Base-by-base conservation (phyloP, 1,284 basidiomycete species). In the Takashimella koratensis region DNA sequence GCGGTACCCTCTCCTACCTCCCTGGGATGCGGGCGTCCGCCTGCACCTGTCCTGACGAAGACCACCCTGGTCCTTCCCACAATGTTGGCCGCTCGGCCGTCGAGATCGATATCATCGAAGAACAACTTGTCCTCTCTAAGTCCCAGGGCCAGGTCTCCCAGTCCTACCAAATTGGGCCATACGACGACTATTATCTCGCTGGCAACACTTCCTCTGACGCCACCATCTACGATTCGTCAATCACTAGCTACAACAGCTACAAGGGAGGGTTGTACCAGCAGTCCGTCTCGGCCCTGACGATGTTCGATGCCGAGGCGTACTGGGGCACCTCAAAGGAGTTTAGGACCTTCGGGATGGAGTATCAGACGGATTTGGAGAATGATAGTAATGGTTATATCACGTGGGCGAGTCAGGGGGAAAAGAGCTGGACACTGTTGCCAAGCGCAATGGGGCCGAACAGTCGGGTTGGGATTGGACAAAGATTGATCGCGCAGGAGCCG, bases 401-500 rank as follows among this genome's bases (percentile, higher is more conserved):
- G 2, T 88, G 86, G 86, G 78, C 81, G 54, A 78, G 81, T 5
- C 78, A 83, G 53, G 84, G 82, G 1, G 63, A 67, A 30, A 75
- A 76, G 27, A 77, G 77, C 2, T 79, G 79, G 56, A 77, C 80
- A 2, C 65, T 88, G 58, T 77, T 79, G 12, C 82, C 84, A 0
- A 43, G 60, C 1, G 79, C 85, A 43, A 54, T 94, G 76, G 83
- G 77, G 4, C 81, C 87, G 2, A 86, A 93, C 67, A 47, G 75
- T 0, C 57, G 64, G 1, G 84, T 85, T 12, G 78, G 89, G 58
- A 89, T 95, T 49, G 78, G 84, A 2, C 80, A 82, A 36, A 80
- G 94, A 43, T 82, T 86, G 4, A 80, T 97, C 41, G 83, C 91
- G 0, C 84, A 88, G 65, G 92, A 93, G 71, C 90, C 90, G 2